Percentiles rank a stretch among this genome's conserved stretches.
These are phyloP conservation scores for Globisporangium abappressorium DNA, from an alignment of 352 stramenopile genomes.

Conservation along the genomic window DNA sequence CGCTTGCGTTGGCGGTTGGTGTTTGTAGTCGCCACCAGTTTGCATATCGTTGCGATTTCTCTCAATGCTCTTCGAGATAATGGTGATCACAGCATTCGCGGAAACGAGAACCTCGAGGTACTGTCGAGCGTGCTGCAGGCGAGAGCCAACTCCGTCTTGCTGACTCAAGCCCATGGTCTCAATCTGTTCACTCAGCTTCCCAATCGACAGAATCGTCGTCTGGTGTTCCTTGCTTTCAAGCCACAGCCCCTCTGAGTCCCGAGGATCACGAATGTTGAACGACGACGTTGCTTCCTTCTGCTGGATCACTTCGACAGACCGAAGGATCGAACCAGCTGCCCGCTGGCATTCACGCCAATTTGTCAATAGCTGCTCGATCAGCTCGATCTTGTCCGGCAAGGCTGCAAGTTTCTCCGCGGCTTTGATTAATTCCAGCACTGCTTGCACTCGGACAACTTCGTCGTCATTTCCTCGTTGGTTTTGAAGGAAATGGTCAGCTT, in stretches of 20 bases:
- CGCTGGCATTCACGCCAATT: slow-evolving; percentile 29
- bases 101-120: slow-evolving; percentile 19
- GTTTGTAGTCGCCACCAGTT: not conserved
- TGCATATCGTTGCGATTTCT: not conserved
- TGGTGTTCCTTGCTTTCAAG: slow-evolving; percentile 16
- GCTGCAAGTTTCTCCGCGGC: slow-evolving; percentile 27
- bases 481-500: slow-evolving; percentile 25
- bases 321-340: slow-evolving; percentile 21
- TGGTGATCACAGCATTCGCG: slow-evolving; percentile 16
- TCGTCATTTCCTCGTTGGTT: slow-evolving; percentile 3
- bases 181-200: slow-evolving; percentile 3
- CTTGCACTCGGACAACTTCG: slow-evolving; percentile 9
- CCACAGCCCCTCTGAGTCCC: slow-evolving; percentile 9
- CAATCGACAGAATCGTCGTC: slow-evolving; percentile 14
- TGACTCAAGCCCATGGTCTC: slow-evolving; percentile 10
- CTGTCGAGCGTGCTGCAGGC: slow-evolving; percentile 14
- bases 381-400: slow-evolving; percentile 19
- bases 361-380: slow-evolving; percentile 24
- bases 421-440: slow-evolving; percentile 21
- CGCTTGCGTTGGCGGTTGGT: not conserved
- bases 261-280: slow-evolving; percentile 16
- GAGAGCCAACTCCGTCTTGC: slow-evolving; percentile 6
- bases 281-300: slow-evolving; percentile 17
- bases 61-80: slow-evolving; percentile 14
- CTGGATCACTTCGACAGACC: slow-evolving; percentile 22